Evolutionary conservation across 78 protist genomes (phyloP).

Genomic region (Ministeria vibrans): DNA sequence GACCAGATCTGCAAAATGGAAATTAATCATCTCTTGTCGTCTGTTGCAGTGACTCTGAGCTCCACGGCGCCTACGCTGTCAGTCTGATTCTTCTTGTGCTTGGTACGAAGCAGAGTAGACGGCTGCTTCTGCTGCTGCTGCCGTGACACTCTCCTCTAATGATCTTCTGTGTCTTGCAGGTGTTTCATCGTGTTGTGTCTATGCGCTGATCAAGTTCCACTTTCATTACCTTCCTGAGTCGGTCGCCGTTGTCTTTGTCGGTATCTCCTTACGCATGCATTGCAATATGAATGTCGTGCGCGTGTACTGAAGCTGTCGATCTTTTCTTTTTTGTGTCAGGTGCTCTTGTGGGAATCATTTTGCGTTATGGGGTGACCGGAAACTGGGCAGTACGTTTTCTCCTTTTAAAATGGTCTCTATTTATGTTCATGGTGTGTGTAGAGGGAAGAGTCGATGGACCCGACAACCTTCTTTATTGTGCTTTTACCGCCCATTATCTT

Average conservation of each 20-base stretch:
- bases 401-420: background rate
- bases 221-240: background rate
- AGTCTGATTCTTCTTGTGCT: too few species aligned
- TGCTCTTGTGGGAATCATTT: background rate
- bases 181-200: too few species aligned
- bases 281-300: background rate
- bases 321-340: background rate
- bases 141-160: too few species aligned
- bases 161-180: too few species aligned
- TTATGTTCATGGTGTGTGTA: background rate
- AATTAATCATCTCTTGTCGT: too few species aligned
- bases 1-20: too few species aligned
- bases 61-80: too few species aligned
- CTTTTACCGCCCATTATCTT: constrained; percentile 90
- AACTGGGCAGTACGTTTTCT: background rate
- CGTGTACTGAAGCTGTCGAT: background rate
- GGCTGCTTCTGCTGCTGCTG: too few species aligned
- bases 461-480: constrained; percentile 71
- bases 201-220: background rate
- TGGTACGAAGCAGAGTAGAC: too few species aligned
- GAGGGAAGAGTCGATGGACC: constrained; percentile 16
- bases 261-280: background rate
- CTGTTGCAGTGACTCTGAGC: too few species aligned
- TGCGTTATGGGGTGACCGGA: background rate
- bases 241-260: background rate